Evolutionary conservation across 192 early-diverging fungal genomes (phyloP).

Genomic region (Backusella macrospora): DNA sequence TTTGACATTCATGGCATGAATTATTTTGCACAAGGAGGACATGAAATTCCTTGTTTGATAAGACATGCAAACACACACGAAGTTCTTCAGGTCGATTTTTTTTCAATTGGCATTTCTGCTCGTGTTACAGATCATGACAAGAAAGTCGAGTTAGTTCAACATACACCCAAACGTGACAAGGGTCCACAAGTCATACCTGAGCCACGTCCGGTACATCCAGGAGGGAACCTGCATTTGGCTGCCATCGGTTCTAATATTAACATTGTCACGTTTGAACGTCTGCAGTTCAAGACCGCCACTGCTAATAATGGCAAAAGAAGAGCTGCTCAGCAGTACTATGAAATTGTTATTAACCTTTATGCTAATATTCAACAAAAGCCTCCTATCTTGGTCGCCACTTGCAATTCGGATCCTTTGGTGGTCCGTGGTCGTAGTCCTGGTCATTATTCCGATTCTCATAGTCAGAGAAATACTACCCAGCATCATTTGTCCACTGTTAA

Average conservation of each 20-base stretch:
- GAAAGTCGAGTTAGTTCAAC: conserved; percentile 82
- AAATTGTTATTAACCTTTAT: conserved; percentile 69
- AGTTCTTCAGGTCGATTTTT: conserved; percentile 46
- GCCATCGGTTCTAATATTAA: conserved; percentile 46
- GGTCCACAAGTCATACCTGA: conserved; percentile 80
- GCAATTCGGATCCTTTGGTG: conserved; percentile 73
- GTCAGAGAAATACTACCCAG: conserved; percentile 14
- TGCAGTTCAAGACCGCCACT: conserved; percentile 94
- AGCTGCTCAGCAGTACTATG: conserved; percentile 88
- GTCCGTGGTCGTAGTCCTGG: conserved; percentile 89
- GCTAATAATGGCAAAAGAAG: conserved; percentile 88
- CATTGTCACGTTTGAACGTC: conserved; percentile 77
- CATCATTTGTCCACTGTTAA: neutral
- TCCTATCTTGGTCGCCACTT: conserved; percentile 57
- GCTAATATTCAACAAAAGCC: conserved; percentile 63
- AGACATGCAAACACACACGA: conserved; percentile 40
- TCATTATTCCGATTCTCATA: conserved; percentile 69
- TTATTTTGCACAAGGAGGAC: conserved; percentile 22
- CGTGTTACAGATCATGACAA: conserved; percentile 66
- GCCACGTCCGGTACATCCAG: conserved; percentile 56
- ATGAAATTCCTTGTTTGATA: conserved; percentile 60
- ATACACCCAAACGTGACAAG: conserved; percentile 92
- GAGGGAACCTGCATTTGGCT: conserved; percentile 54
- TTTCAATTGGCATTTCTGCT: conserved; percentile 76
- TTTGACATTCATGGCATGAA: conserved; percentile 44